Base-by-base conservation (phyloP, 306 rosid genomes). In the Cucurbita argyrosperma region DNA sequence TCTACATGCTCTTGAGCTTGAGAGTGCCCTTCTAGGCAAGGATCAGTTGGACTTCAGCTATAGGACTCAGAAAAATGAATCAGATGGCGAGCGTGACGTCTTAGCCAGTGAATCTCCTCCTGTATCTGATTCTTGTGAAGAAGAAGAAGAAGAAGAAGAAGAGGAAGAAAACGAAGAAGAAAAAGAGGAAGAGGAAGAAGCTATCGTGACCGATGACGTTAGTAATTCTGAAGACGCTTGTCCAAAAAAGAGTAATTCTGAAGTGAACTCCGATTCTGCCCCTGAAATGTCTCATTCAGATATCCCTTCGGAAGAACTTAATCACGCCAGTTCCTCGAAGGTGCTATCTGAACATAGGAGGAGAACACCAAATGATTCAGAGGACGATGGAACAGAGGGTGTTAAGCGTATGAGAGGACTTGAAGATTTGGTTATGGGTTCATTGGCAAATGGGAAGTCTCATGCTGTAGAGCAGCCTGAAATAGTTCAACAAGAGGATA, bases 321-420 rank as follows among this genome's bases (percentile, higher is more conserved):
- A 87, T 83, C 90, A 77, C 77, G 83, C 80, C 76, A 82, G 83
- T 85, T 84, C 91, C 65, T 82, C 85, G 49, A 95, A 95, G 87
- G 45, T 26, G 85, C 91, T 83, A 79, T 67, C 87, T 82, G 74
- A 82, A 85, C 88, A 80, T 67, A 89, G 96, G 81, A 85, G 97
- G 82, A 86, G 83, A 87, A 95, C 97, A 62, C 99, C 97, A 58
- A 89, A 91, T 85, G 99, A 95, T 87, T 95, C 97, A 0, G 99
- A 95, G 88, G 96, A 95, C 75, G 99, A 94, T 70, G 97, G 97
- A 80, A 88, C 88, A 19, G 96, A 90, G 88, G 96, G 98, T 58
- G 90, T 95, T 52, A 88, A 88, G 85, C 86, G 96, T 73, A 95
- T 95, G 99, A 89, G 89, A 85, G 99, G 97, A 80, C 99, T 95